These are phyloP conservation scores for Daldinia concentrica DNA, from an alignment of 495 filamentous ascomycete genomes.

Conservation along the genomic window DNA sequence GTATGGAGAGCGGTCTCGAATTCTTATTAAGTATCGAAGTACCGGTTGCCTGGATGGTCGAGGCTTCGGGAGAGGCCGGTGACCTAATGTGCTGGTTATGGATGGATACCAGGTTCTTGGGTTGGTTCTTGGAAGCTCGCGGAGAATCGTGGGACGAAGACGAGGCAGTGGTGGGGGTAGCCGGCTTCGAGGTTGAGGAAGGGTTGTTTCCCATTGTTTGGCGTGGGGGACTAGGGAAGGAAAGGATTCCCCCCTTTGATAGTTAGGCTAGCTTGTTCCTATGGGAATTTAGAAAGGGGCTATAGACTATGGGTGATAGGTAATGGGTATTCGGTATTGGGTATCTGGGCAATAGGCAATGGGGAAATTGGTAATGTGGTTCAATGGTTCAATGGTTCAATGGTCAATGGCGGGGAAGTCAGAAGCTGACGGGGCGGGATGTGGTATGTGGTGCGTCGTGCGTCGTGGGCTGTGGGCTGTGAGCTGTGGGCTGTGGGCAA, in stretches of 20 bases:
- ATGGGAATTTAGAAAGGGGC: slow-evolving; percentile 20
- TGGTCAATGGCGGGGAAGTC: slow-evolving; percentile 40
- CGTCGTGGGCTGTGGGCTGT: slow-evolving; percentile 34
- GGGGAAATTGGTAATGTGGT: neutral
- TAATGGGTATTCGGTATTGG: slow-evolving; percentile 5
- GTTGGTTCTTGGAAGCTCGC: slow-evolving; percentile 46
- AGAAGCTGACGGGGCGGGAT: slow-evolving; percentile 45
- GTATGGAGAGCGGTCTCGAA: slow-evolving; percentile 50
- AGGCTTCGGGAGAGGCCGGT: slow-evolving; percentile 63
- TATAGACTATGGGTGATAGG: slow-evolving; percentile 3
- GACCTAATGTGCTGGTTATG: slow-evolving; percentile 48
- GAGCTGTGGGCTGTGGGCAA: slow-evolving; percentile 29
- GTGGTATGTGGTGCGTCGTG: slow-evolving; percentile 36
- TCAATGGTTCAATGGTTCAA: no score
- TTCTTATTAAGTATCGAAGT: slow-evolving; percentile 55
- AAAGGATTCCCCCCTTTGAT: slow-evolving; percentile 28
- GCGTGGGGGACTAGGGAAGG: slow-evolving; percentile 37
- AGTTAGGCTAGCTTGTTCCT: slow-evolving; percentile 31
- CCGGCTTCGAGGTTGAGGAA: slow-evolving; percentile 49
- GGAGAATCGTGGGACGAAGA: slow-evolving; percentile 52
- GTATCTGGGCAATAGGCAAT: slow-evolving; percentile 1
- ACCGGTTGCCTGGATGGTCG: slow-evolving; percentile 63
- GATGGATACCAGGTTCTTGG: slow-evolving; percentile 47
- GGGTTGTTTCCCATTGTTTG: slow-evolving; percentile 56
- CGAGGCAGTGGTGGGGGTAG: slow-evolving; percentile 48